A percentile compares a stretch with the other conserved stretches of the same genome.
Evolutionary conservation across 2,329 filamentous ascomycete genomes (phyloP).

Genomic region (Diplodia sapinea): DNA sequence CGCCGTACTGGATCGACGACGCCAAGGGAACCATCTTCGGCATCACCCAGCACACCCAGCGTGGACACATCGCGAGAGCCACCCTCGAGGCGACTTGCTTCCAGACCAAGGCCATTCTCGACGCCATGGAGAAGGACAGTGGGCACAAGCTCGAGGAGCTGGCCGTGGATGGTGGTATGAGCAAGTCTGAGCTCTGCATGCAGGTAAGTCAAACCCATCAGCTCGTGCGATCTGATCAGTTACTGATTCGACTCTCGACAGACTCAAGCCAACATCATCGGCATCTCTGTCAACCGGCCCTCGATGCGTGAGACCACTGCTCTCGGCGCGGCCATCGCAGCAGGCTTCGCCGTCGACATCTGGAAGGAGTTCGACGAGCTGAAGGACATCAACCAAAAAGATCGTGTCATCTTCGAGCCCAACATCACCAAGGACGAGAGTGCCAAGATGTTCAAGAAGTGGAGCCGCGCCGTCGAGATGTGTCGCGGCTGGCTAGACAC

Average conservation of each 20-base stretch:
- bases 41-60: constrained; percentile 78
- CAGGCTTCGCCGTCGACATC: constrained; percentile 80
- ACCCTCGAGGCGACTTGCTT: constrained; percentile 85
- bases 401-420: constrained; percentile 73
- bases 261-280: constrained; percentile 85
- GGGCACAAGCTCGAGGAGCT: constrained; percentile 71
- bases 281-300: constrained; percentile 82
- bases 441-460: constrained; percentile 68
- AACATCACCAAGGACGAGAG: constrained; percentile 65
- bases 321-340: constrained; percentile 85
- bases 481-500: constrained; percentile 72
- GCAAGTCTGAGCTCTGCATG: constrained; percentile 82
- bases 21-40: constrained; percentile 78
- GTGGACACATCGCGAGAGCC: constrained; percentile 82
- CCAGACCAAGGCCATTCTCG: constrained; percentile 83
- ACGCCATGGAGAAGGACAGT: constrained; percentile 83
- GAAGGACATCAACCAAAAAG: constrained; percentile 72
- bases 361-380: constrained; percentile 79
- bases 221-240: constrained; percentile 13
- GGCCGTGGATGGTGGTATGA: constrained; percentile 83
- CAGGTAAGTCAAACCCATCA: constrained; percentile 52
- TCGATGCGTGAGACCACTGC: constrained; percentile 91
- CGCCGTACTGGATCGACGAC: constrained; percentile 88
- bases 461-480: constrained; percentile 81
- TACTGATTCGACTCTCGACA: constrained; percentile 42